A percentile compares a stretch with the other conserved stretches of the same genome.
Evolutionary conservation across 2,329 filamentous ascomycete species (phyloP).

Genomic region (Sporothrix protearum): DNA sequence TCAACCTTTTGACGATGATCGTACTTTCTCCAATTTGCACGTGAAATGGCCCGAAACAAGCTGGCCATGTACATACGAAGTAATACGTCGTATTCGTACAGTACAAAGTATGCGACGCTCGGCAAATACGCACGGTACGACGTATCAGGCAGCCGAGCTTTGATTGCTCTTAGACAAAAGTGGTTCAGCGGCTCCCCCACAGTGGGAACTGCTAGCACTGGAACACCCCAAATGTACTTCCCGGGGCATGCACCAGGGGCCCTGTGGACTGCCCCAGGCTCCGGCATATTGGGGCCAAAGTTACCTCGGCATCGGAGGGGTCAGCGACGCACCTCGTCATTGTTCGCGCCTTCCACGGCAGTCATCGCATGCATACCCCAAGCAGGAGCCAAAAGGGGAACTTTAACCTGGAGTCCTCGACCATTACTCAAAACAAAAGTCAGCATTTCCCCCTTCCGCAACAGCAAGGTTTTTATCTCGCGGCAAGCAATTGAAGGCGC

Average conservation of each 20-base stretch:
- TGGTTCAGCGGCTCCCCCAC: neutral
- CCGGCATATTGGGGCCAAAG: neutral
- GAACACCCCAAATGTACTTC: neutral
- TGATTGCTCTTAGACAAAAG: constrained; percentile 2
- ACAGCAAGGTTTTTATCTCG: neutral
- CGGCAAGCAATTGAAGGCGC: neutral
- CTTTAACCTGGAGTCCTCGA: constrained; percentile 10
- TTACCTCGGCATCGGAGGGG: constrained; percentile 21
- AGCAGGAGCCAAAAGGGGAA: constrained; percentile 14
- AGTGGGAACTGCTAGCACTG: neutral
- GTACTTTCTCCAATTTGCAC: constrained; percentile 6
- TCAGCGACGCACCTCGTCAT: constrained; percentile 17
- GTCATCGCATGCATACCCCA: neutral
- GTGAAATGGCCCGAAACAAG: neutral
- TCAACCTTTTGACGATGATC: neutral
- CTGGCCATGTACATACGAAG: too few species aligned
- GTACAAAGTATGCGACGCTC: neutral
- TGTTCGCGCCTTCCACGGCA: constrained; percentile 12
- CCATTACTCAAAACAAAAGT: constrained; percentile 2
- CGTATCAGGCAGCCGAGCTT: constrained; percentile 8
- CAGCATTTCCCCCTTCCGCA: constrained; percentile 1
- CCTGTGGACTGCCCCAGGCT: neutral
- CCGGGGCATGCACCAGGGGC: neutral
- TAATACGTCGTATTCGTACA: too few species aligned
- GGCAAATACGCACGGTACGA: neutral